phyloP scores from a whole-genome alignment of 192 early-diverging fungal species.

The Coemansia aciculifera region DNA sequence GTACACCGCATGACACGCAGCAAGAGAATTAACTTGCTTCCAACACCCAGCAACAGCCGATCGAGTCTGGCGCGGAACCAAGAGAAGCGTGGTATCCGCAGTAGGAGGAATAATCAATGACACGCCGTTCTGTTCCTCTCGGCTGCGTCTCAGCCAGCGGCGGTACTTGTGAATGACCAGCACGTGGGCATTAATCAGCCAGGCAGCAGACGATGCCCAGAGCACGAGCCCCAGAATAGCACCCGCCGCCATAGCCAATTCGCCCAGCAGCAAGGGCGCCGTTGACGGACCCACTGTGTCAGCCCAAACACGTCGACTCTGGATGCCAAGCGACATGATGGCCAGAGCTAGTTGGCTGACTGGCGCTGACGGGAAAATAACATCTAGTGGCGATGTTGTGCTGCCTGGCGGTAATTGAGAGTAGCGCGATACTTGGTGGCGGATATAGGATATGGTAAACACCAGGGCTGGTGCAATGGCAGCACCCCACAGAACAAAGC shows the following conservation, averaged over 20 bases:
- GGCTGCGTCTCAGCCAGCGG: background rate
- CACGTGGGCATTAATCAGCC: constrained; percentile 31
- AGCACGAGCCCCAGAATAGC: constrained; percentile 40
- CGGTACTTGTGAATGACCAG: constrained; percentile 6
- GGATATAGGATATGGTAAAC: constrained; percentile 16
- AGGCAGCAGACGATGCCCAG: constrained; percentile 33
- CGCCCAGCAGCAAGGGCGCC: constrained; percentile 42
- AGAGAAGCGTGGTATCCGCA: background rate
- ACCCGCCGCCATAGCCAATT: constrained; percentile 42
- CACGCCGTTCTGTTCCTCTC: background rate
- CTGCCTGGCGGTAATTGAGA: background rate
- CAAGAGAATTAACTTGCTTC: background rate
- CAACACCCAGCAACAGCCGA: background rate
- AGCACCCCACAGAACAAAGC: constrained; percentile 31
- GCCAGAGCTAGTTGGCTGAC: constrained; percentile 28
- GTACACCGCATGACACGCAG: constrained; percentile 8
- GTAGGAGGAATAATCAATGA: background rate
- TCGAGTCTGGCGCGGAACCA: background rate
- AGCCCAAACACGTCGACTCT: constrained; percentile 39
- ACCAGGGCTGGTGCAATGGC: constrained; percentile 15
- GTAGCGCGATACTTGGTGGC: background rate
- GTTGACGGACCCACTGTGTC: constrained; percentile 27
- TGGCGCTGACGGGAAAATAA: constrained; percentile 15
- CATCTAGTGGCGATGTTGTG: background rate
- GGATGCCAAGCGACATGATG: constrained; percentile 39